Base-by-base conservation (phyloP, 495 filamentous ascomycete species). In the Achaetomiella virescens region DNA sequence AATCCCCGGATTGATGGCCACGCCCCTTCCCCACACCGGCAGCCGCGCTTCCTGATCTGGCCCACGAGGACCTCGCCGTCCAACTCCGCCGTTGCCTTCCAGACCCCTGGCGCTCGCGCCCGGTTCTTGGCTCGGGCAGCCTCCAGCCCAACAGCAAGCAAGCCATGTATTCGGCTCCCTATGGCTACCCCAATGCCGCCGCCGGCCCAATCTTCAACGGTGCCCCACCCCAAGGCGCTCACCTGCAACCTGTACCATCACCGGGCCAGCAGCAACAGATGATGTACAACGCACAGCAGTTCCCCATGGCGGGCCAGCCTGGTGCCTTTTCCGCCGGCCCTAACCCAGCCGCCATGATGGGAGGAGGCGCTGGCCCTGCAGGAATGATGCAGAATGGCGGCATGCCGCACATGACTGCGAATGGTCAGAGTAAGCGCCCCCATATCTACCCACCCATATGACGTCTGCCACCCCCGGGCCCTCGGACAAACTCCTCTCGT, bases 361-460 rank as follows among this genome's bases (percentile, higher is more conserved):
- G 63, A 64, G 69, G 67, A 55, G 70, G 57, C 62, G 70, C 70
- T 50, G 70, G 70, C 51, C 70, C 73, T 70, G 73, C 75, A 70
- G 75, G 72, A 67, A 77, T 79, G 74, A 78, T 78, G 76, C 76
- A 75, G 71, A 77, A 74, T 63, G 52, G 74, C 67, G 72, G 65
- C 64, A 76, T 78, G 75, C 74, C 66, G 56, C 75, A 77, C 71
- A 76, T 76, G 74, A 71, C 67, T 61, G 66, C 72, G 53, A 78
- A 77, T 74, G 71, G 72, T 53, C 75, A 76, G 61, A 77, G 75
- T 78, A 73, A 74, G 76, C 65, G 11, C 36, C 33, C 47, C 55
- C 56, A 58, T 41, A 52, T 48, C 48, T 56, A 17, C 49, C 38
- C 45, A 43, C 53, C 36, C 48, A n/a, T 41, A 54, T 54, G 56